Percentiles rank a stretch among this genome's conserved stretches.
These are phyloP conservation scores for Candida alai DNA, from an alignment of 805 yeast species.

Conservation along the genomic window DNA sequence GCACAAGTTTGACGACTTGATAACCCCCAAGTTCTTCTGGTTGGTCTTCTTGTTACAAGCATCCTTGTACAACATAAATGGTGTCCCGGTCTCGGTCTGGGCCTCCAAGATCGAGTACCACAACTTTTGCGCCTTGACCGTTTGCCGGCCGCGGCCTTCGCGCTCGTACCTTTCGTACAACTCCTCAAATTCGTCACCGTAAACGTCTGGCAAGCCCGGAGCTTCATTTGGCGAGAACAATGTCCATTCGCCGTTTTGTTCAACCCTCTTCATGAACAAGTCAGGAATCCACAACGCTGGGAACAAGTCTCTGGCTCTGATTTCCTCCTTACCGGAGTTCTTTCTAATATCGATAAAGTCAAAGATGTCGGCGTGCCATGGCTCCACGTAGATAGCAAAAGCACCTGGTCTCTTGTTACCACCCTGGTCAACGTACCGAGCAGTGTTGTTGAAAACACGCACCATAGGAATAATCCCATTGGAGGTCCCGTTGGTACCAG, in stretches of 20 bases:
- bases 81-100: slow-evolving; percentile 64
- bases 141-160: slow-evolving; percentile 46
- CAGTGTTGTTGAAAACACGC: slow-evolving; percentile 59
- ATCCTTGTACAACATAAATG: slow-evolving; percentile 62
- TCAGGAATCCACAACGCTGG: slow-evolving; percentile 64
- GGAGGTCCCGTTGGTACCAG: slow-evolving; percentile 61
- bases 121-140: slow-evolving; percentile 55
- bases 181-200: slow-evolving; percentile 53
- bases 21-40: slow-evolving; percentile 57
- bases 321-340: slow-evolving; percentile 63
- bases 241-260: slow-evolving; percentile 53
- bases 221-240: slow-evolving; percentile 59
- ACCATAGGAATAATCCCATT: slow-evolving; percentile 63
- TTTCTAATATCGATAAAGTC: slow-evolving; percentile 58
- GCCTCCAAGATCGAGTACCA: slow-evolving; percentile 61
- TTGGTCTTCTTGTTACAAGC: slow-evolving; percentile 57
- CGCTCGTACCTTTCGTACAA: slow-evolving; percentile 50
- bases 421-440: slow-evolving; percentile 63
- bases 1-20: slow-evolving; percentile 59
- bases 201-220: slow-evolving; percentile 51
- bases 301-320: slow-evolving; percentile 59
- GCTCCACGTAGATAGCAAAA: slow-evolving; percentile 56
- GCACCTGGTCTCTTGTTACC: slow-evolving; percentile 67
- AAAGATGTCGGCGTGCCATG: slow-evolving; percentile 61
- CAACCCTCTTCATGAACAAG: slow-evolving; percentile 59